These are phyloP conservation scores for Hericium coralloides DNA, from an alignment of 768 basidiomycete species.

Conservation along the genomic window DNA sequence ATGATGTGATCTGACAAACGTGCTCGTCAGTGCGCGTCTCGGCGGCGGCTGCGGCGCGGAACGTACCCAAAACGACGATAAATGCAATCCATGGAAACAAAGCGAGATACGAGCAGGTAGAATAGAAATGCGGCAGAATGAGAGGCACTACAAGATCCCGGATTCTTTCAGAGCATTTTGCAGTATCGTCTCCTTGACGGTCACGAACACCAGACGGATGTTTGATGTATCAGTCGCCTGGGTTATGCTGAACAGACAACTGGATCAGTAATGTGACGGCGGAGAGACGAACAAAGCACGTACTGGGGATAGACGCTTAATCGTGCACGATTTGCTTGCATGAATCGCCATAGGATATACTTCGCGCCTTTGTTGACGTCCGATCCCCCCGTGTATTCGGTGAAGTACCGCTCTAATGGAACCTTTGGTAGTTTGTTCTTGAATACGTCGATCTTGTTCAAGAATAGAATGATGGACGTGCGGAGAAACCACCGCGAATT, in stretches of 20 bases:
- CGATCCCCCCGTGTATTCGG: conserved; percentile 81
- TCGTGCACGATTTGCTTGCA: conserved; percentile 79
- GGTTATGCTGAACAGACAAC: conserved; percentile 46
- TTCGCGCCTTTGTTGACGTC: conserved; percentile 94
- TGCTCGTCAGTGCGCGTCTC: too few relatives aligned
- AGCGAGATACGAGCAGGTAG: not conserved
- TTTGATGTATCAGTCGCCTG: conserved; percentile 88
- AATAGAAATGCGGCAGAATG: not conserved
- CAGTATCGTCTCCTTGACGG: conserved; percentile 89
- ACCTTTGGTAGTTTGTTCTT: conserved; percentile 66
- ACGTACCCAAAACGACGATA: not conserved
- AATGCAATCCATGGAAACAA: conserved; percentile 8
- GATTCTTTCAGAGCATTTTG: conserved; percentile 83
- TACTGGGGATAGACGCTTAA: conserved; percentile 90
- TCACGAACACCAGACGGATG: conserved; percentile 74
- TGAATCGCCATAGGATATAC: conserved; percentile 91
- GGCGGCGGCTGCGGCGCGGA: too few relatives aligned
- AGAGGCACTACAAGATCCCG: conserved; percentile 52
- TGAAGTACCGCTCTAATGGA: conserved; percentile 71
- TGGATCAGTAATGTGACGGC: not conserved
- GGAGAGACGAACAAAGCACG: conserved; percentile 15
- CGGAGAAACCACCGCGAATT: conserved; percentile 73
- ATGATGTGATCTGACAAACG: too few relatives aligned
- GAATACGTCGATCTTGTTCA: conserved; percentile 73
- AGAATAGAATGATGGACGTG: conserved; percentile 57